Evolutionary conservation across 768 basidiomycete species (phyloP), one percentile per base, ranked within the genome.

Genomic region (Grammothele lineata): DNA sequence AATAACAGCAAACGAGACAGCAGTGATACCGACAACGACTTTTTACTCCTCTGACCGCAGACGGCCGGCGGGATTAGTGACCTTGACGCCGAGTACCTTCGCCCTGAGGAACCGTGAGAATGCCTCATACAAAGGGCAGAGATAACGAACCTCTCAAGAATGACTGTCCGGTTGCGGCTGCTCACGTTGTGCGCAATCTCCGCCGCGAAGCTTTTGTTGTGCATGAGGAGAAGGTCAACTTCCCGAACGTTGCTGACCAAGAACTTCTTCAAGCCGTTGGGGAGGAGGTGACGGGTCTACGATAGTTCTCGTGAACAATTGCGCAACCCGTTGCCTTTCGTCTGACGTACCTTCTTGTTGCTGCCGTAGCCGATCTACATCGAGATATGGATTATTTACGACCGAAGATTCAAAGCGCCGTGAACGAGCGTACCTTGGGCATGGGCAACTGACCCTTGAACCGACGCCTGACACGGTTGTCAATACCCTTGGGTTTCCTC

Each of bases 401-500:
- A 17, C n/a, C 9, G 5, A 10, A 26, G 14, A 32, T 14, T 0
- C n/a, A 17, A 36, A 8, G 35, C 8, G 15, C n/a, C 27, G 14
- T 30, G 23, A 7, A 15, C 19, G 23, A 37, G 62, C 77, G 60
- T 58, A 92, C 92, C 80, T 92, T 94, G 66, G 94, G 94, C 95
- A 98, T 97, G 56, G 92, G 78, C 48, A 81, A 78, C 69, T 95
- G 92, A 45, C 95, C 95, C 78, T 92, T 96, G 78, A 92, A 92
- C 63, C 89, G 84, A 59, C 90, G 82, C 67, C 92, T 78, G 62
- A 96, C 94, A 63, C 94, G 84, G 84, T 98, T 98, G 69, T 98
- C 95, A 62, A 97, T 98, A 91, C 95, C 96, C 84, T 98, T 99
- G 59, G 96, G 96, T 78, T 99, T 99, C 70, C 96, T 81, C 96